Percentiles rank a stretch among this genome's conserved stretches.
Evolutionary conservation across 257 asterid genomes (phyloP).

Genomic region (Salvia hispanica): DNA sequence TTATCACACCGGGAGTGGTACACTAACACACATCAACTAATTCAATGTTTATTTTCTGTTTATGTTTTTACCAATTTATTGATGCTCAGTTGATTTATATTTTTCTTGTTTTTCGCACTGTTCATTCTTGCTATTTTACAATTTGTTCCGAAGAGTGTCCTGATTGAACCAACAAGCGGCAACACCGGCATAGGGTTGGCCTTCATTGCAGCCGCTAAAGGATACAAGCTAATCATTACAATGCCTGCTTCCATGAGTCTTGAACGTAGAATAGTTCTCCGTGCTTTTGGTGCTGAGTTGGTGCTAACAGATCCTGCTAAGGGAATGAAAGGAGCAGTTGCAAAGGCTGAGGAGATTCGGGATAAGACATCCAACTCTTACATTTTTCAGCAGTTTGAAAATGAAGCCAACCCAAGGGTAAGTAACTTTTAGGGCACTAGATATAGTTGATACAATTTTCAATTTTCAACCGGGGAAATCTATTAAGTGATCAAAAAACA

Average conservation of each 20-base stretch:
- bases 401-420: slow-evolving; percentile 96
- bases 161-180: slow-evolving; percentile 94
- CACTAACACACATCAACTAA: slow-evolving; percentile 6
- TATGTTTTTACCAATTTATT: background rate
- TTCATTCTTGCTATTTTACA: slow-evolving; percentile 10
- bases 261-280: slow-evolving; percentile 85
- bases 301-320: slow-evolving; percentile 86
- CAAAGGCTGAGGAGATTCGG: slow-evolving; percentile 85
- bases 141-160: slow-evolving; percentile 63
- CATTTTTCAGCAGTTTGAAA: slow-evolving; percentile 93
- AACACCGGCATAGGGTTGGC: slow-evolving; percentile 98
- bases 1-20: slow-evolving; percentile 88
- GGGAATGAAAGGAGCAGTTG: slow-evolving; percentile 88
- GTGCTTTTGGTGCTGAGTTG: slow-evolving; percentile 91
- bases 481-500: background rate
- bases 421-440: background rate
- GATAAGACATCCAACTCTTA: slow-evolving; percentile 81
- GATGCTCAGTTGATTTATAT: background rate
- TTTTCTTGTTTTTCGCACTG: background rate
- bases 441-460: background rate
- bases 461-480: background rate
- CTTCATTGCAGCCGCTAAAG: slow-evolving; percentile 92
- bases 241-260: slow-evolving; percentile 95
- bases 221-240: slow-evolving; percentile 81
- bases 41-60: background rate